phyloP scores from a whole-genome alignment of 768 basidiomycete genomes.

The Cantharellus anzutake region DNA sequence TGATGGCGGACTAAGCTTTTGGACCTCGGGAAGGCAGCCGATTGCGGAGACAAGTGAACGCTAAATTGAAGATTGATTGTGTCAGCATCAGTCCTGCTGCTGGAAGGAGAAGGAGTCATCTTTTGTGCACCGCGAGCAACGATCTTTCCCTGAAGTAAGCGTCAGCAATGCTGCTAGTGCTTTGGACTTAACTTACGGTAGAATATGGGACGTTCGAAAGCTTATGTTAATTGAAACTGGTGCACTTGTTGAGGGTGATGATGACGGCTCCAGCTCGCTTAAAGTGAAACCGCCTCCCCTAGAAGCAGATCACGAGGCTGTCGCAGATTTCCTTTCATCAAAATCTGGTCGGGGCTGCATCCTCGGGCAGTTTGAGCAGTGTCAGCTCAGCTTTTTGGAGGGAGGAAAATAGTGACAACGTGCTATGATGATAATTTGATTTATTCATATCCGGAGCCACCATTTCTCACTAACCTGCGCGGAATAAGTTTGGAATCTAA shows the following conservation, averaged over 20 bases:
- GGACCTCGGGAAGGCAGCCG: conserved; percentile 45
- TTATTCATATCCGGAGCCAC: too few relatives aligned
- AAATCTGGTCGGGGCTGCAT: conserved; percentile 34
- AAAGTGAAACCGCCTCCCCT: background rate
- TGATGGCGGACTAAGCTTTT: conserved; percentile 51
- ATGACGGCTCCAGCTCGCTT: too few relatives aligned
- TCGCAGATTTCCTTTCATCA: conserved; percentile 26
- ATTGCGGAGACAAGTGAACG: conserved; percentile 8
- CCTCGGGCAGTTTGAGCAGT: conserved; percentile 43
- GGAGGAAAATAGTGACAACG: conserved; percentile 62
- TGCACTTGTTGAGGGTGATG: conserved; percentile 3
- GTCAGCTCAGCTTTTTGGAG: conserved; percentile 65
- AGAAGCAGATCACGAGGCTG: conserved; percentile 8
- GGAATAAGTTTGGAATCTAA: conserved; percentile 74
- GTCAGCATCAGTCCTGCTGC: conserved; percentile 69
- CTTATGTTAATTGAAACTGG: conserved; percentile 24
- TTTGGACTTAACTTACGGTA: conserved; percentile 14
- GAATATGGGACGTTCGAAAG: conserved; percentile 68
- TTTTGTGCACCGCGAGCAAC: conserved; percentile 61
- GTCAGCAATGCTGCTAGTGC: background rate
- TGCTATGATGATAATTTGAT: conserved; percentile 60
- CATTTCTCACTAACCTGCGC: background rate
- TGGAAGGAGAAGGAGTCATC: conserved; percentile 37
- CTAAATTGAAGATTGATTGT: conserved; percentile 34
- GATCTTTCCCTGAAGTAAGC: conserved; percentile 44